phyloP scores from a whole-genome alignment of 768 basidiomycete species.

The Calocera cornea region DNA sequence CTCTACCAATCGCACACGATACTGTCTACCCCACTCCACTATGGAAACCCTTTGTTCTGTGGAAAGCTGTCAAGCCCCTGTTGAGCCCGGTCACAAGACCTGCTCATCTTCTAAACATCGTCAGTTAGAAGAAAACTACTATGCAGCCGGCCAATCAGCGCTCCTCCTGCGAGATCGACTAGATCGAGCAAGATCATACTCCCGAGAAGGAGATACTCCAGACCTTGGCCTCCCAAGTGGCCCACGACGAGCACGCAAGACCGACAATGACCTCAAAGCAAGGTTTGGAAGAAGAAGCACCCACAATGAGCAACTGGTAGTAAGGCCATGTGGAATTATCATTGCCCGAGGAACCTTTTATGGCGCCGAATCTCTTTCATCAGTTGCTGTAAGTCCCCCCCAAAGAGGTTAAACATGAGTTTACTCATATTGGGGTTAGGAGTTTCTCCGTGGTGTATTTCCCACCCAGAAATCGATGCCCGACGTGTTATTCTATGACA shows the following conservation, averaged over 20 bases:
- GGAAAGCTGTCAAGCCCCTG: not conserved
- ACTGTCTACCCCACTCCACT: slow-evolving; percentile 12
- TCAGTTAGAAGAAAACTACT: slow-evolving; percentile 5
- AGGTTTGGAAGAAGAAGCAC: not conserved
- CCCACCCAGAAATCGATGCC: not conserved
- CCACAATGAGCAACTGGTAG: slow-evolving; percentile 9
- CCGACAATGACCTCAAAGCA: not conserved
- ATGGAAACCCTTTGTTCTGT: slow-evolving; percentile 15
- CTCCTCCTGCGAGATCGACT: slow-evolving; percentile 21
- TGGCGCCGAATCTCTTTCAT: not conserved
- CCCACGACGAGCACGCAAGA: not conserved
- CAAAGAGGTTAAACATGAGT: not conserved
- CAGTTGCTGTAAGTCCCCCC: not conserved
- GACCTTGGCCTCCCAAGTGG: not conserved
- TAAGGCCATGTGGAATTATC: slow-evolving; percentile 7
- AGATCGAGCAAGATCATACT: not conserved
- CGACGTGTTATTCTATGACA: slow-evolving; percentile 13
- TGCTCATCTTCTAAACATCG: slow-evolving; percentile 19
- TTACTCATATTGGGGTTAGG: not conserved
- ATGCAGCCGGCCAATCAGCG: slow-evolving; percentile 14
- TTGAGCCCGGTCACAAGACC: slow-evolving; percentile 7
- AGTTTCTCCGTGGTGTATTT: not conserved
- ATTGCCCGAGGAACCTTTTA: slow-evolving; percentile 1
- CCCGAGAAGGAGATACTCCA: not conserved
- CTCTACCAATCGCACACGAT: slow-evolving; percentile 8